phyloP scores from a whole-genome alignment of 2,329 filamentous ascomycete species.

The Pseudogymnoascus sp. region DNA sequence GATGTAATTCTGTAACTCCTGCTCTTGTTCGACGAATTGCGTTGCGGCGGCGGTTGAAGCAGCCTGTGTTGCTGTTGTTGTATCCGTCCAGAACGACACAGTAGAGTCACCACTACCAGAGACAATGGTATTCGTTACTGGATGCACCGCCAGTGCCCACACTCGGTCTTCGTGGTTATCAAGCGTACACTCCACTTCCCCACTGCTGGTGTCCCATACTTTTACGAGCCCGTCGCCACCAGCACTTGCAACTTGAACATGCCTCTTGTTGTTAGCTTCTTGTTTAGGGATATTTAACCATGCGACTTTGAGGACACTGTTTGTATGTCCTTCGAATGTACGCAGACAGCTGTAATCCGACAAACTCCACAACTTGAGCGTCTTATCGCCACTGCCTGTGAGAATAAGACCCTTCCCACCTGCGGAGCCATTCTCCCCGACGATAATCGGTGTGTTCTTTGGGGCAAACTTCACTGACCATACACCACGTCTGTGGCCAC shows the following conservation, averaged over 20 bases:
- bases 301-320: conserved; percentile 85
- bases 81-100: conserved; percentile 93
- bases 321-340: conserved; percentile 93
- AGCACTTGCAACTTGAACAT: conserved; percentile 70
- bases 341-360: conserved; percentile 85
- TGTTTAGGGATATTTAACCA: conserved; percentile 58
- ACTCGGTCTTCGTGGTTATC: conserved; percentile 97
- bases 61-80: conserved; percentile 68
- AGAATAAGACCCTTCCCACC: conserved; percentile 74
- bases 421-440: conserved; percentile 61
- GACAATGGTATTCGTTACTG: conserved; percentile 62
- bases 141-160: conserved; percentile 75
- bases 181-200: conserved; percentile 78
- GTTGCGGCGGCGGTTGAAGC: conserved; percentile 65
- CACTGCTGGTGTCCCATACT: conserved; percentile 82
- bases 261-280: conserved; percentile 46
- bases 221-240: conserved; percentile 94
- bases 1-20: conserved; percentile 88
- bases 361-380: conserved; percentile 88
- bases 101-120: conserved; percentile 90
- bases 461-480: conserved; percentile 93
- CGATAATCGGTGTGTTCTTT: conserved; percentile 61
- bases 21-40: conserved; percentile 83
- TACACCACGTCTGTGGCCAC: conserved; percentile 87
- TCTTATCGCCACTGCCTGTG: conserved; percentile 93